Evolutionary conservation across 2,329 filamentous ascomycete species (phyloP).

Genomic region (Neurospora crassa): DNA sequence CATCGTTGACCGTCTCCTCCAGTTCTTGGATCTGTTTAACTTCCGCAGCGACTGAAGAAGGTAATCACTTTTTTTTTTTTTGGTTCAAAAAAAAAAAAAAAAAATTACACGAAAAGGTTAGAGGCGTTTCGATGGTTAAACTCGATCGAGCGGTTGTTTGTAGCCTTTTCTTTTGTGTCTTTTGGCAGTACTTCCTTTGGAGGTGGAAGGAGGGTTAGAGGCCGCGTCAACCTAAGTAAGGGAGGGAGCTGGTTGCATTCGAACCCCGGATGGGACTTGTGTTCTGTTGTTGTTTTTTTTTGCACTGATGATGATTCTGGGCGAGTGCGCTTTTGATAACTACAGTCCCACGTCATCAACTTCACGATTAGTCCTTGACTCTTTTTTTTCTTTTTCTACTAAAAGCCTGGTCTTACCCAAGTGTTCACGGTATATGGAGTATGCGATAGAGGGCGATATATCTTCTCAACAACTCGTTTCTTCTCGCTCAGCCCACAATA

Average conservation of each 20-base stretch:
- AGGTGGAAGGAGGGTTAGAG: background rate
- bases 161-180: background rate
- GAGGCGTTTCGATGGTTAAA: background rate
- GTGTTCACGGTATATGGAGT: background rate
- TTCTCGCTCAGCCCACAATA: background rate
- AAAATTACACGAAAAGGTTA: background rate
- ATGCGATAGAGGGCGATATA: background rate
- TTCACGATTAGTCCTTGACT: too few relatives aligned
- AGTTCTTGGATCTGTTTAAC: background rate
- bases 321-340: too few relatives aligned
- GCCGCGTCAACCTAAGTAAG: background rate
- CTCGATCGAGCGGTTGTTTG: background rate
- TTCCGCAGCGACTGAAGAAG: background rate
- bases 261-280: background rate
- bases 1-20: background rate
- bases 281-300: background rate
- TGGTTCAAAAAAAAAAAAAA: background rate
- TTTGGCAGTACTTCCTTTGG: background rate
- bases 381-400: background rate
- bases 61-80: background rate
- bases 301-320: background rate
- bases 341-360: too few relatives aligned
- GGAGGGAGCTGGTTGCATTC: background rate
- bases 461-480: background rate
- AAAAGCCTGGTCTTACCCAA: background rate